These are phyloP conservation scores for Fusarium nurragi DNA, from an alignment of 2,329 filamentous ascomycete species.

Conservation along the genomic window DNA sequence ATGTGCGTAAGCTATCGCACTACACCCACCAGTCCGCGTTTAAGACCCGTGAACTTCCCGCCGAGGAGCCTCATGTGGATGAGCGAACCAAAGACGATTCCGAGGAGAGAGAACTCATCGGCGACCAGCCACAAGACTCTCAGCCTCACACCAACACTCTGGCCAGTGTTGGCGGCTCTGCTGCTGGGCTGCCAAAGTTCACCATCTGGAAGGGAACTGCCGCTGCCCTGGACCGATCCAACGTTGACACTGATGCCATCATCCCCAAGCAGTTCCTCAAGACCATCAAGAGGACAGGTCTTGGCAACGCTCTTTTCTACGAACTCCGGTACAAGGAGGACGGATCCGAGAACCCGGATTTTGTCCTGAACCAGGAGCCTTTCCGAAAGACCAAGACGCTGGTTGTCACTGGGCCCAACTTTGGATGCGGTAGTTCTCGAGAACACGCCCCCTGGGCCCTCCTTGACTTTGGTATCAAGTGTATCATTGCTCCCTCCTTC, in stretches of 20 bases:
- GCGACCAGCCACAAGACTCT: constrained; percentile 71
- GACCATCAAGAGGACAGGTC: constrained; percentile 97
- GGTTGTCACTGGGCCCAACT: constrained; percentile 91
- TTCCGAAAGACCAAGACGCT: constrained; percentile 88
- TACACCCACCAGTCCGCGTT: constrained; percentile 69
- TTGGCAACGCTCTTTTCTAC: constrained; percentile 88
- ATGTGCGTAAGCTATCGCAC: constrained; percentile 82
- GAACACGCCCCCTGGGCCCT: constrained; percentile 98
- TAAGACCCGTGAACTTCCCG: constrained; percentile 58
- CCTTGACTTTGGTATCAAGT: constrained; percentile 95
- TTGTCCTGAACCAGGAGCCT: constrained; percentile 89
- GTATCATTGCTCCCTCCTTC: constrained; percentile 86
- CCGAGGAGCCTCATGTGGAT: constrained; percentile 60
- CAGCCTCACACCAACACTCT: constrained; percentile 71
- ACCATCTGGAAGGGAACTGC: constrained; percentile 84
- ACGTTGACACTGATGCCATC: constrained; percentile 98
- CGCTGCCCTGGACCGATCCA: constrained; percentile 85
- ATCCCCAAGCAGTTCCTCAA: constrained; percentile 99
- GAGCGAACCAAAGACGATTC: constrained; percentile 63
- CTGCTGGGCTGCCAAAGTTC: constrained; percentile 83
- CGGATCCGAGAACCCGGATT: constrained; percentile 79
- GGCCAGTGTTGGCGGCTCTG: constrained; percentile 53
- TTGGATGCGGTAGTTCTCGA: constrained; percentile 90
- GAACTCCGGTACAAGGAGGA: constrained; percentile 80
- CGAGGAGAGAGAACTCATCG: constrained; percentile 62